These are phyloP conservation scores for Tolypocladium inflatum DNA, from an alignment of 2,329 filamentous ascomycete genomes.

Conservation along the genomic window DNA sequence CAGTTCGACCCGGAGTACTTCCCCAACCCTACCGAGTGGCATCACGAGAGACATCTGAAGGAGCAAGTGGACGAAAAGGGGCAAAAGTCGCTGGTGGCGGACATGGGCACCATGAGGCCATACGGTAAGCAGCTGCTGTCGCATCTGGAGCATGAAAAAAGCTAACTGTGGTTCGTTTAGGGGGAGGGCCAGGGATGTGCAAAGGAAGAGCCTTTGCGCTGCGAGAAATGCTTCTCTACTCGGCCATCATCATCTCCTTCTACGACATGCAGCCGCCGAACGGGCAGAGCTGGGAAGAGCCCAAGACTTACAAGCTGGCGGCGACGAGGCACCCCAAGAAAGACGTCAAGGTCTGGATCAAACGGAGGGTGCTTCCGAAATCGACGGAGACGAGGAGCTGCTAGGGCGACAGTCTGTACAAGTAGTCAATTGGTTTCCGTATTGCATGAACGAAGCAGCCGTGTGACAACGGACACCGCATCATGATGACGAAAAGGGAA, in stretches of 20 bases:
- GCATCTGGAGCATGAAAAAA: not conserved
- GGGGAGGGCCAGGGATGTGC: constrained; percentile 20
- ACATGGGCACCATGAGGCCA: constrained; percentile 18
- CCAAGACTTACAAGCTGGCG: constrained; percentile 14
- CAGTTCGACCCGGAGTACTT: constrained; percentile 23
- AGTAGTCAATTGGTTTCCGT: not conserved
- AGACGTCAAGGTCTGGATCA: constrained; percentile 23
- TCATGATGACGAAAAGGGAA: not conserved
- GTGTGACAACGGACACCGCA: not conserved
- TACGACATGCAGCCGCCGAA: constrained; percentile 24
- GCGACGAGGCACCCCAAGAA: constrained; percentile 16
- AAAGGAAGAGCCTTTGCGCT: constrained; percentile 21
- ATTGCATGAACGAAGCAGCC: not conserved
- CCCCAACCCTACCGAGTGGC: constrained; percentile 24
- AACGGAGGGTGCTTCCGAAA: constrained; percentile 11
- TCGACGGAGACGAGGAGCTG: not conserved
- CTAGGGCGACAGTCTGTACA: not conserved
- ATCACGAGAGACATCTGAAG: constrained; percentile 21
- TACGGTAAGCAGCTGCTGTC: constrained; percentile 17
- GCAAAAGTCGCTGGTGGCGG: constrained; percentile 8
- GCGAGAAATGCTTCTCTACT: constrained; percentile 23
- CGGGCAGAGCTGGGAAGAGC: constrained; percentile 15
- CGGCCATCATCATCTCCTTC: constrained; percentile 23
- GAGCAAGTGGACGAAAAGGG: constrained; percentile 15
- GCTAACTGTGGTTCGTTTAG: constrained; percentile 8